A percentile compares a stretch with the other conserved stretches of the same genome.
These are phyloP conservation scores for Aureobasidium sp. DNA, from an alignment of 2,329 filamentous ascomycete genomes.

Conservation along the genomic window DNA sequence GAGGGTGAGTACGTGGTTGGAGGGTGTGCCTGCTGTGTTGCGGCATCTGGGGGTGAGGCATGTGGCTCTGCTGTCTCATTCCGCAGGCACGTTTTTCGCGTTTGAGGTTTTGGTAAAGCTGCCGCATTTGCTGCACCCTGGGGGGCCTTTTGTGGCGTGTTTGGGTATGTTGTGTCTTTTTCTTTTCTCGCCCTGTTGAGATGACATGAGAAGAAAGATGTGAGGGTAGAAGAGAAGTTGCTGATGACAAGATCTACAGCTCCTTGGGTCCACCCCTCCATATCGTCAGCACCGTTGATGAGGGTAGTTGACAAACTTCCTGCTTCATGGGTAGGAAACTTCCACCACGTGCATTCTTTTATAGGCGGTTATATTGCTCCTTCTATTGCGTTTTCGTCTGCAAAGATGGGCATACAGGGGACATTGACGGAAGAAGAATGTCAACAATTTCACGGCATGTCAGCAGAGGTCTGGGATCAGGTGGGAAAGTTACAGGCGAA, in stretches of 20 bases:
- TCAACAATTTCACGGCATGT: not conserved
- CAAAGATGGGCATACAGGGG: constrained; percentile 14
- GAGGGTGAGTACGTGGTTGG: constrained; percentile 33
- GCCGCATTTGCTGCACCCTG: constrained; percentile 27
- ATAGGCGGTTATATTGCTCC: constrained; percentile 26
- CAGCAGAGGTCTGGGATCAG: not conserved
- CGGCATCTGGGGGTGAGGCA: constrained; percentile 28
- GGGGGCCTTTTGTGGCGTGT: constrained; percentile 24
- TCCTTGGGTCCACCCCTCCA: constrained; percentile 34
- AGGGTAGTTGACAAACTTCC: constrained; percentile 23
- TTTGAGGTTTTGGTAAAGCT: constrained; percentile 33
- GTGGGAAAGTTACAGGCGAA: not conserved
- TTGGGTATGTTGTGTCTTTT: constrained; percentile 16
- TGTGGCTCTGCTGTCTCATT: constrained; percentile 33
- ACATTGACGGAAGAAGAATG: not conserved
- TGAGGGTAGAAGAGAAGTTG: not conserved
- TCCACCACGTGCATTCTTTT: constrained; percentile 25
- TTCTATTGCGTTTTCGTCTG: constrained; percentile 22
- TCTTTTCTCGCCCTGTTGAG: not conserved
- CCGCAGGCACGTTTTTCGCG: constrained; percentile 34
- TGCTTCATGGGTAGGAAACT: constrained; percentile 23
- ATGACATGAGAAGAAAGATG: not conserved
- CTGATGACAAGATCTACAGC: constrained; percentile 19
- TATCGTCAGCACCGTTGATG: constrained; percentile 26
- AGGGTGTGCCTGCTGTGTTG: constrained; percentile 33